Percentiles rank a stretch among this genome's conserved stretches.
Evolutionary conservation across 1,284 basidiomycete genomes (phyloP).

Genomic region (Mycena sp.): DNA sequence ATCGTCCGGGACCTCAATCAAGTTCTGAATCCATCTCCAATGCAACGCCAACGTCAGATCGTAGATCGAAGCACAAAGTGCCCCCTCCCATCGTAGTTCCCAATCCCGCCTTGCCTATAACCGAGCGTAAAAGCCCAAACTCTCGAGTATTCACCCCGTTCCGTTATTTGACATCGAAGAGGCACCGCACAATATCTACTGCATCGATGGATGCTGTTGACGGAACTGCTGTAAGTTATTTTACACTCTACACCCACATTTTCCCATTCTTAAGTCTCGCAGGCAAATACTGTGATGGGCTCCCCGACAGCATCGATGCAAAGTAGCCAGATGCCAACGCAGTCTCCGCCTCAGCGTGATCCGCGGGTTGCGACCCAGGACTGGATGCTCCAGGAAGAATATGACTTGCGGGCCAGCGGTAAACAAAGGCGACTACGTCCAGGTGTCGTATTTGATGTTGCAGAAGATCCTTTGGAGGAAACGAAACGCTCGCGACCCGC

Average conservation of each 20-base stretch:
- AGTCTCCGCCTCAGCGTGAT: slow-evolving; percentile 69
- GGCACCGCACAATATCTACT: slow-evolving; percentile 73
- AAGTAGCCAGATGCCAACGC: slow-evolving; percentile 61
- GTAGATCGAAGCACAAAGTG: slow-evolving; percentile 1
- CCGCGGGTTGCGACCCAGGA: slow-evolving; percentile 67
- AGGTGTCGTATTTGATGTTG: slow-evolving; percentile 75
- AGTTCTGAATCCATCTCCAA: slow-evolving; percentile 3
- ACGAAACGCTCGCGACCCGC: slow-evolving; percentile 11
- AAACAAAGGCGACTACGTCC: slow-evolving; percentile 63
- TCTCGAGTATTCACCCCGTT: slow-evolving; percentile 68
- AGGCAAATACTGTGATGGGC: slow-evolving; percentile 77
- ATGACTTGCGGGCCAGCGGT: slow-evolving; percentile 41
- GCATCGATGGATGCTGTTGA: slow-evolving; percentile 79
- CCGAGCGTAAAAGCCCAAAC: slow-evolving; percentile 50
- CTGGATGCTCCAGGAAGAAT: slow-evolving; percentile 67
- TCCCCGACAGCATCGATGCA: slow-evolving; percentile 77
- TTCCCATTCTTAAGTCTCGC: slow-evolving; percentile 28
- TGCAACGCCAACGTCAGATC: neutral
- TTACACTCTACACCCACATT: slow-evolving; percentile 4
- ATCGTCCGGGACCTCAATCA: neutral
- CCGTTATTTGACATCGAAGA: slow-evolving; percentile 64
- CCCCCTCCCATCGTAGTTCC: slow-evolving; percentile 40
- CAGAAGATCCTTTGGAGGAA: slow-evolving; percentile 56
- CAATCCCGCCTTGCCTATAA: slow-evolving; percentile 40
- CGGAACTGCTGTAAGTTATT: slow-evolving; percentile 73